Conservation (phyloP, 768 basidiomycete genomes). For the Leccinum olivaceopallidum region DNA sequence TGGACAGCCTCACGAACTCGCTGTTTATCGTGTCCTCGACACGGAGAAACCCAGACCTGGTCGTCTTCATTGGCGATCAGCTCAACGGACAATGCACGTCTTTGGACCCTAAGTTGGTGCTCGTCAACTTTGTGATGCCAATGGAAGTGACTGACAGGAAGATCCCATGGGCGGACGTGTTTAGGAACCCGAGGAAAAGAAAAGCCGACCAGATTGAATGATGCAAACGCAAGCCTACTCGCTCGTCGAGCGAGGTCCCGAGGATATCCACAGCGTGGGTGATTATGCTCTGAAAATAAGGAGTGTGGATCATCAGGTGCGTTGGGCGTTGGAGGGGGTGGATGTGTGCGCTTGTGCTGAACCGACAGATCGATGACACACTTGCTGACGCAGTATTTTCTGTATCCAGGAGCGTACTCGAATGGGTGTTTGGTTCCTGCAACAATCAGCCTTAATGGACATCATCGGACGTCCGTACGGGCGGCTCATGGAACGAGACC, state of each 20-base stretch:
- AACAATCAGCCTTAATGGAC: constrained; percentile 73
- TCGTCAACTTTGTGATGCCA: constrained; percentile 76
- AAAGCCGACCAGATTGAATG: constrained; percentile 67
- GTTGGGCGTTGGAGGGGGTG: constrained; percentile 29
- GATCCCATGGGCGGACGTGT: constrained; percentile 90
- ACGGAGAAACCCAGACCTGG: constrained; percentile 82
- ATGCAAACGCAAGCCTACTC: constrained; percentile 86
- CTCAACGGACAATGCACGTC: constrained; percentile 86
- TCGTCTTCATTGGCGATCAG: constrained; percentile 92
- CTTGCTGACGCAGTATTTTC: constrained; percentile 85
- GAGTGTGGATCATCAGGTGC: constrained; percentile 79
- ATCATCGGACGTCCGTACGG: constrained; percentile 84
- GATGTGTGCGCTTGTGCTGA: constrained; percentile 7
- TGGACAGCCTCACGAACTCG: constrained; percentile 78
- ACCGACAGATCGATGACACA: constrained; percentile 71
- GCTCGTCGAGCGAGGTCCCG: constrained; percentile 76
- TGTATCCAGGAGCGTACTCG: constrained; percentile 83
- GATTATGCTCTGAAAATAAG: constrained; percentile 87
- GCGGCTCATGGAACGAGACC: constrained; percentile 61
- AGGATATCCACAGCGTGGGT: constrained; percentile 84
- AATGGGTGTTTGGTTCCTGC: constrained; percentile 78
- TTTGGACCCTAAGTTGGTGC: constrained; percentile 85
- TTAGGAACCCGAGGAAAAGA: constrained; percentile 91
- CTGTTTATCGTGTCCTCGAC: constrained; percentile 74
- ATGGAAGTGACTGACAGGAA: constrained; percentile 67